These are phyloP conservation scores for Metrosideros polymorpha DNA, from an alignment of 441 rosid species.

Conservation along the genomic window DNA sequence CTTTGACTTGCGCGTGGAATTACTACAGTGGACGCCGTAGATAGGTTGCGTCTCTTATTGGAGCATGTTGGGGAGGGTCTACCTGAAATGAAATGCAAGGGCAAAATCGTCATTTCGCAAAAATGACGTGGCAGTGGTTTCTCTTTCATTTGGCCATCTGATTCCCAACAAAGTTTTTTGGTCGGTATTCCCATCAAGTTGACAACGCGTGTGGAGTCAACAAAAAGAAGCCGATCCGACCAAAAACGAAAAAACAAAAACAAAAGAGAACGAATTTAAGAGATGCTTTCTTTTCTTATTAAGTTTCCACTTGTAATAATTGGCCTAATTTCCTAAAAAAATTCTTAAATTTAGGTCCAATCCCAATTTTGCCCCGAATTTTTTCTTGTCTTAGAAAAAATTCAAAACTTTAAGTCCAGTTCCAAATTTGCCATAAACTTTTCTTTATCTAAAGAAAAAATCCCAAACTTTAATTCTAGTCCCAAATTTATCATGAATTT, in stretches of 20 bases:
- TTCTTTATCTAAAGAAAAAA: too few relatives aligned
- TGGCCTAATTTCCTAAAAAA: too few relatives aligned
- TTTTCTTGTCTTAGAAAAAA: too few relatives aligned
- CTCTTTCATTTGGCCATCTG: background rate
- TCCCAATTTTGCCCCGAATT: too few relatives aligned
- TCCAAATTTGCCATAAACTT: too few relatives aligned
- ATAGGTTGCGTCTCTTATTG: background rate
- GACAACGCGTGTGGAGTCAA: background rate
- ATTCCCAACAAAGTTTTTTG: too few relatives aligned
- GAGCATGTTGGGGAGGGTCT: background rate
- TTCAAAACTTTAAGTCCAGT: too few relatives aligned
- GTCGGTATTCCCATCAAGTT: background rate
- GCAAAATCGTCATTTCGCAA: background rate
- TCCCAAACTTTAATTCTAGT: too few relatives aligned
- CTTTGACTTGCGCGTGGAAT: background rate
- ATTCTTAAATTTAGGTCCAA: too few relatives aligned
- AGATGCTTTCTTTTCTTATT: background rate
- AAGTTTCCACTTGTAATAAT: background rate
- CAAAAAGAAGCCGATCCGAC: background rate
- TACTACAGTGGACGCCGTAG: background rate
- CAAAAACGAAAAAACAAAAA: too few relatives aligned
- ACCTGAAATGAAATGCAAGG: background rate
- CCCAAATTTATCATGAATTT: too few relatives aligned
- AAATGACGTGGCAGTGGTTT: background rate
- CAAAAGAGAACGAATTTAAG: too few relatives aligned